phyloP scores from a whole-genome alignment of 148 eudicot genomes.

The Tetragonia tetragonoides region DNA sequence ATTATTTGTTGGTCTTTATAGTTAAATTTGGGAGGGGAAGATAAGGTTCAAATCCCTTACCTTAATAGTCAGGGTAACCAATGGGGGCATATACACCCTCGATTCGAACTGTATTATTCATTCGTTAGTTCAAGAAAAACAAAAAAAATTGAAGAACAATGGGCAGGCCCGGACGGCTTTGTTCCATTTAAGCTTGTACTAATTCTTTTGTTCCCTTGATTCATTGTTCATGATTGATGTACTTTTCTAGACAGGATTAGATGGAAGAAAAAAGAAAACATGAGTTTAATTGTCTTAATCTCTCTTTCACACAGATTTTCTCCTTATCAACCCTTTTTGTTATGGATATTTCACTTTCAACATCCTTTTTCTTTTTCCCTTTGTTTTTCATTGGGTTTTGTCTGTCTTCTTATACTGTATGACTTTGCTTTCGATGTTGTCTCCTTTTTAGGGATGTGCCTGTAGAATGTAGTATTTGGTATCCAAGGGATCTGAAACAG shows the following conservation, averaged over 20 bases:
- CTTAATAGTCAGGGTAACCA: slow-evolving; percentile 25
- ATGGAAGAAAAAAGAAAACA: neutral
- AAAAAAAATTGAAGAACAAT: slow-evolving; percentile 25
- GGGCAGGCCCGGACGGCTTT: slow-evolving; percentile 34
- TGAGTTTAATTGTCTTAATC: neutral
- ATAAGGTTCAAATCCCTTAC: slow-evolving; percentile 28
- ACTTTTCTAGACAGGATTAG: neutral
- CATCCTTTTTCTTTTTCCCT: neutral
- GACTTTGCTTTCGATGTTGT: slow-evolving; percentile 26
- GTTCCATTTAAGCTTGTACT: slow-evolving; percentile 19
- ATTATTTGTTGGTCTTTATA: slow-evolving; percentile 19
- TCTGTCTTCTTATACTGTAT: slow-evolving; percentile 17
- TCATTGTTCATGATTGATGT: neutral
- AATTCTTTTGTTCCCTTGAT: slow-evolving; percentile 13
- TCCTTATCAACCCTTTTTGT: neutral
- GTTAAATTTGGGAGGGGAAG: slow-evolving; percentile 29
- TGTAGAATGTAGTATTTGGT: slow-evolving; percentile 20
- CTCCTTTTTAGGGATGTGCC: neutral
- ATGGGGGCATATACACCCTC: slow-evolving; percentile 26
- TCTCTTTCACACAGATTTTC: neutral
- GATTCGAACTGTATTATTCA: slow-evolving; percentile 21
- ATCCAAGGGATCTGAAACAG: slow-evolving; percentile 29
- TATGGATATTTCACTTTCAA: slow-evolving; percentile 16
- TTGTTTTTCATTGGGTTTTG: neutral
- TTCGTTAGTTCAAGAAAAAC: slow-evolving; percentile 18